Conservation (phyloP, 2,329 filamentous ascomycete genomes). For the Colletotrichum shisoi region DNA sequence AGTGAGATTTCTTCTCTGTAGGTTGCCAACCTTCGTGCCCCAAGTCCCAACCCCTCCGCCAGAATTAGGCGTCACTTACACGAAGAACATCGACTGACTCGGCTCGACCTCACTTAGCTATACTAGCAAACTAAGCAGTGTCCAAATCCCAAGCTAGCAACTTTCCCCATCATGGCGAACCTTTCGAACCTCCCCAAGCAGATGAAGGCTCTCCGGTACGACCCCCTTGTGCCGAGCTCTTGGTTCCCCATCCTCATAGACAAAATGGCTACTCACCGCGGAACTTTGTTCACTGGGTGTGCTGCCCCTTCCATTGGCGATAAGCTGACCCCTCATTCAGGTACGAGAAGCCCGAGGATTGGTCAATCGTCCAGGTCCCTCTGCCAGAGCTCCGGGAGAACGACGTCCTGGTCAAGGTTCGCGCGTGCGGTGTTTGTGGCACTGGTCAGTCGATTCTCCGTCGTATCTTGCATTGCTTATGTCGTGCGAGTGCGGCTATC, state of each 20-base stretch:
- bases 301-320: constrained; percentile 36
- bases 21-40: too few relatives aligned
- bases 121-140: not conserved
- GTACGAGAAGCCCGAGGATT: constrained; percentile 70
- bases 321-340: constrained; percentile 45
- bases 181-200: constrained; percentile 59
- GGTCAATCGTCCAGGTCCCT: constrained; percentile 67
- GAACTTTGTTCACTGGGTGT: constrained; percentile 23
- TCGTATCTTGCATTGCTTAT: not conserved
- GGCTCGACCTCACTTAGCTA: constrained; percentile 2
- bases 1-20: constrained; percentile 10
- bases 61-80: constrained; percentile 1
- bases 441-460: constrained; percentile 53
- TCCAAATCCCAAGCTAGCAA: not conserved
- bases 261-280: not conserved
- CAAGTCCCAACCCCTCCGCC: not conserved
- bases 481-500: not conserved
- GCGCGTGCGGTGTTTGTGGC: constrained; percentile 70
- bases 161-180: constrained; percentile 47
- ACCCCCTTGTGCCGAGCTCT: constrained; percentile 26
- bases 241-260: not conserved
- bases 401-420: constrained; percentile 71
- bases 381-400: constrained; percentile 67
- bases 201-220: constrained; percentile 70
- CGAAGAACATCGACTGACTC: not conserved